Conservation (phyloP, 345 rosid species). For the Gossypium turneri region DNA sequence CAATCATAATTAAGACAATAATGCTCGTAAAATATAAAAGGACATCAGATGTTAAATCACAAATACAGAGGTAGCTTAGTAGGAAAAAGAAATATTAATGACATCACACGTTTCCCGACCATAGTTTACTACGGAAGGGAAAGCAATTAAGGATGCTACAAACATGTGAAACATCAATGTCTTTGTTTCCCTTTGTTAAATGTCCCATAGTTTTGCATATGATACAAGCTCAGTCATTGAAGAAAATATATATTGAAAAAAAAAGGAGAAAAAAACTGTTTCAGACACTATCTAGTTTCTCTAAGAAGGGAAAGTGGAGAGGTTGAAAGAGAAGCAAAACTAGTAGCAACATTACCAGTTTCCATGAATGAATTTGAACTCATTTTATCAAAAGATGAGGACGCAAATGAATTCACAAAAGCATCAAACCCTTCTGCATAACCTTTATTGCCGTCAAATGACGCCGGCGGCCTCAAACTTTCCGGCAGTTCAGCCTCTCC, state of each 20-base stretch:
- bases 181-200: background rate
- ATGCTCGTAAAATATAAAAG: background rate
- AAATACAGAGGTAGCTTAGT: background rate
- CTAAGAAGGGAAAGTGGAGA: slow-evolving; percentile 31
- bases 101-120: background rate
- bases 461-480: slow-evolving; percentile 15
- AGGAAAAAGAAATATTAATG: background rate
- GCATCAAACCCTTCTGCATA: slow-evolving; percentile 32
- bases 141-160: background rate
- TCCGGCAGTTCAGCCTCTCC: slow-evolving; percentile 46
- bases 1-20: background rate
- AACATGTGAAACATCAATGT: slow-evolving; percentile 6
- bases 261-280: background rate
- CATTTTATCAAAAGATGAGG: slow-evolving; percentile 36
- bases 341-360: slow-evolving; percentile 18
- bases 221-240: background rate
- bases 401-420: slow-evolving; percentile 25
- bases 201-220: background rate
- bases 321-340: slow-evolving; percentile 32
- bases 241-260: background rate
- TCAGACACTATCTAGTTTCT: slow-evolving; percentile 12
- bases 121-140: background rate
- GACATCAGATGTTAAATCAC: background rate
- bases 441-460: slow-evolving; percentile 7
- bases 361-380: slow-evolving; percentile 20